phyloP scores from a whole-genome alignment of 1,284 basidiomycete species.

The Grifola frondosa region DNA sequence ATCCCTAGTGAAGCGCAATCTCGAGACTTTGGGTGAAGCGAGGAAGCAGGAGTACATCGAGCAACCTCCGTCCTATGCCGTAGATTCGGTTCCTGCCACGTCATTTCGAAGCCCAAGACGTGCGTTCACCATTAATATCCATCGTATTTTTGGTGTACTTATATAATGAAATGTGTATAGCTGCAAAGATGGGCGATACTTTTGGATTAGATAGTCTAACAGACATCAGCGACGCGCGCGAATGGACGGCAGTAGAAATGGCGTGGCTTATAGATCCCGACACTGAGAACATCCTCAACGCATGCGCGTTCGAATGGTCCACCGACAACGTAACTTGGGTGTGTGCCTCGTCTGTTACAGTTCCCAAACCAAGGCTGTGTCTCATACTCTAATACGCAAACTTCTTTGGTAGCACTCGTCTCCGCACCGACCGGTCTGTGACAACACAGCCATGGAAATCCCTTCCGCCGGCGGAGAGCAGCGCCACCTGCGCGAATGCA shows the following conservation, averaged over 20 bases:
- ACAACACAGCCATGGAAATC: constrained; percentile 12
- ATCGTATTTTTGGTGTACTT: background rate
- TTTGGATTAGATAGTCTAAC: constrained; percentile 45
- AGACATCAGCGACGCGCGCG: constrained; percentile 21
- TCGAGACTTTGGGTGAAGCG: constrained; percentile 33
- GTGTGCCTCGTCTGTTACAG: constrained; percentile 21
- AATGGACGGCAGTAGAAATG: constrained; percentile 35
- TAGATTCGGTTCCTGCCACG: constrained; percentile 49
- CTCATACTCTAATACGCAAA: background rate
- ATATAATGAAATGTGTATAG: constrained; percentile 11
- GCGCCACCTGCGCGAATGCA: constrained; percentile 34
- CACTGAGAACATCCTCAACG: constrained; percentile 40
- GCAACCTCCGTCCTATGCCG: constrained; percentile 52
- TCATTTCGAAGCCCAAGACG: constrained; percentile 49
- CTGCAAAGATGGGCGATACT: constrained; percentile 44
- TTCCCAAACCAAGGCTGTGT: too few species aligned
- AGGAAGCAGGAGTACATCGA: constrained; percentile 40
- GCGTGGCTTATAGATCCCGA: constrained; percentile 44
- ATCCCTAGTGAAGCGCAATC: constrained; percentile 37
- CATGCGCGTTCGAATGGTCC: constrained; percentile 39
- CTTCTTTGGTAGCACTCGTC: constrained; percentile 15
- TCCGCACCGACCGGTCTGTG: constrained; percentile 17
- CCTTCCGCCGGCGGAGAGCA: constrained; percentile 6
- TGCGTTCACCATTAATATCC: constrained; percentile 33
- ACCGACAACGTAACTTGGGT: constrained; percentile 45